A percentile compares a stretch with the other conserved stretches of the same genome.
Evolutionary conservation across 2,329 filamentous ascomycete genomes (phyloP).

Genomic region (Aspergillus pseudoterreus): DNA sequence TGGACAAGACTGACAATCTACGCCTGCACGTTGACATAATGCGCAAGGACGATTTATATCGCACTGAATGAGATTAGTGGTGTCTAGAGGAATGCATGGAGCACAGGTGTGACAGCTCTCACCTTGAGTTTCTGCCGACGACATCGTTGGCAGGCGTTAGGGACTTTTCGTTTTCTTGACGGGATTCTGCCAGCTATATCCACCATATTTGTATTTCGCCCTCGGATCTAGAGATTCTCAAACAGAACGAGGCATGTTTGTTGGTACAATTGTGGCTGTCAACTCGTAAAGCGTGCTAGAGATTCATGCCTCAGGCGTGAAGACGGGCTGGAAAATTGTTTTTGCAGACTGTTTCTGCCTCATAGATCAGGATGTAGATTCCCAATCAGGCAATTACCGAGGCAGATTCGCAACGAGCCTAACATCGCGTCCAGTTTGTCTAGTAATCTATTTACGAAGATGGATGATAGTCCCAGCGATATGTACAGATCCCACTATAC

Average conservation of each 20-base stretch:
- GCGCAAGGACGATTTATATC: constrained; percentile 31
- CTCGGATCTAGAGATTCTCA: background rate
- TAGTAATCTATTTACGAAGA: no score
- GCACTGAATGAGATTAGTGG: constrained; percentile 14
- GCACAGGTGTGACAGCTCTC: background rate
- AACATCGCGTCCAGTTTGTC: no score
- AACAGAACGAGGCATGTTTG: background rate
- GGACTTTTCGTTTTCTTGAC: constrained; percentile 7
- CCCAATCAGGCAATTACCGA: no score
- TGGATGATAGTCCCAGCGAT: background rate
- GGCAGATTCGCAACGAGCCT: no score
- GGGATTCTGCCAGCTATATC: background rate
- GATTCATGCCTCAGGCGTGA: no score
- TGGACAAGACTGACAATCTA: constrained; percentile 13
- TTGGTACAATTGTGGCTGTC: background rate
- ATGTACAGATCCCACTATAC: background rate
- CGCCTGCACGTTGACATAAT: constrained; percentile 23
- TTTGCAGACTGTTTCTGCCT: no score
- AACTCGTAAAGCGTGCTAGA: background rate
- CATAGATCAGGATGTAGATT: no score
- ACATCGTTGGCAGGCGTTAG: constrained; percentile 23
- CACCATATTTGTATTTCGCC: background rate
- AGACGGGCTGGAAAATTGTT: no score
- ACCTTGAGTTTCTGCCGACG: constrained; percentile 27
- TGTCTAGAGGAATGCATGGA: background rate